A percentile compares a stretch with the other conserved stretches of the same genome.
Conservation (phyloP, 2,329 filamentous ascomycete species). For the Penicillium sp. region DNA sequence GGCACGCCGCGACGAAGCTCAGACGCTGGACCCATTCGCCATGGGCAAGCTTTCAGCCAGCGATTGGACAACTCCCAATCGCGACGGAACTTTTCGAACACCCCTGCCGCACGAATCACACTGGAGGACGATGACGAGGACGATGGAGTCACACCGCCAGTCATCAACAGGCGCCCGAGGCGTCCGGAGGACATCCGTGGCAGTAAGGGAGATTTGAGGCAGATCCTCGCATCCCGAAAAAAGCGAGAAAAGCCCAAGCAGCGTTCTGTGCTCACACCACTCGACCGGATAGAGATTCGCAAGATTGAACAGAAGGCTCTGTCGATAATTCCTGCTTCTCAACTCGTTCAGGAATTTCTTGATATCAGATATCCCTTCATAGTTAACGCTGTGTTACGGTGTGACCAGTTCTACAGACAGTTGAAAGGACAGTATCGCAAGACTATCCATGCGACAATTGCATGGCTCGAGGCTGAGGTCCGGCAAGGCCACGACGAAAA, state of each 20-base stretch:
- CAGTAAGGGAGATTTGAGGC: not conserved
- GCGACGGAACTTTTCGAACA: constrained; percentile 6
- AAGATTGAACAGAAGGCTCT: not conserved
- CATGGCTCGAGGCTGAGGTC: not conserved
- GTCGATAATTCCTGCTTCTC: not conserved
- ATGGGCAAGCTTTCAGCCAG: not conserved
- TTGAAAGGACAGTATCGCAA: not conserved
- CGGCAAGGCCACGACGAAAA: not conserved
- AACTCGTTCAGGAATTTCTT: constrained; percentile 1
- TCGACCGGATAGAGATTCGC: not conserved
- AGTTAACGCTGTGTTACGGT: not conserved
- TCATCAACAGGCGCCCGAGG: not conserved
- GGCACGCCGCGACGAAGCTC: not conserved
- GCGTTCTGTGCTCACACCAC: not conserved
- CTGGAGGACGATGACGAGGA: constrained; percentile 10
- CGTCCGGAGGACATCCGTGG: not conserved
- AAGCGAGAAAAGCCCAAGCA: not conserved
- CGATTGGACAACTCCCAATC: not conserved
- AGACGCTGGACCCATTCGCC: not conserved
- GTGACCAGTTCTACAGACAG: not conserved
- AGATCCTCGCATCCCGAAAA: not conserved
- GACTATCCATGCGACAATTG: not conserved
- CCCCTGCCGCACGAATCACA: constrained; percentile 1
- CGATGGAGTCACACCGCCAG: not conserved
- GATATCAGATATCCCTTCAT: constrained; percentile 3